Evolutionary conservation across 164 flowering plant genomes (phyloP).

Genomic region (Sedum album): DNA sequence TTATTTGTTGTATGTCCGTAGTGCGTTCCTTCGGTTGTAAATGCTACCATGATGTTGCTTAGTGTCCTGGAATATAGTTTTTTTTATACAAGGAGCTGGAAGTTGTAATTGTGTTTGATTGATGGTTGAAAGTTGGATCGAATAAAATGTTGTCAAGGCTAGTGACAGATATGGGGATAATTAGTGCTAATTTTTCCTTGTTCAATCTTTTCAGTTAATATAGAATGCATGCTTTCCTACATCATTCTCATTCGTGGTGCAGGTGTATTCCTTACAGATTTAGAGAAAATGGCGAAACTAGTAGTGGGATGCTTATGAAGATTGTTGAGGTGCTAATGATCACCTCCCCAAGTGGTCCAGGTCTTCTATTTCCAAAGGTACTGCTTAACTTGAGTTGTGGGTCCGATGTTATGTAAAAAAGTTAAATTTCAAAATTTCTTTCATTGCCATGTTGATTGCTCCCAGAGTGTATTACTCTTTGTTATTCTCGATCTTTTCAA

Average conservation of each 20-base stretch:
- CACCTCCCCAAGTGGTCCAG: conserved; percentile 9
- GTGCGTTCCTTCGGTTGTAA: too few relatives aligned
- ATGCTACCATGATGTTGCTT: too few relatives aligned
- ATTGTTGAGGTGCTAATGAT: conserved; percentile 10
- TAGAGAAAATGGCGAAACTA: background rate
- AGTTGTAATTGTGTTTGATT: too few relatives aligned
- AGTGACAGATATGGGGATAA: too few relatives aligned
- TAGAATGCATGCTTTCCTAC: too few relatives aligned
- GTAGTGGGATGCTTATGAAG: conserved; percentile 3
- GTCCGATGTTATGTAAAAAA: background rate
- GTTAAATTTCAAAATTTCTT: background rate
- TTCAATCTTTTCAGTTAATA: too few relatives aligned
- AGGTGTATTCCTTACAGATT: conserved; percentile 10
- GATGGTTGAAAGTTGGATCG: too few relatives aligned
- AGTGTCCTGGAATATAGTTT: too few relatives aligned
- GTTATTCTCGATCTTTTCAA: background rate
- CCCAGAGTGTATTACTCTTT: background rate
- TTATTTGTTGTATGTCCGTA: too few relatives aligned
- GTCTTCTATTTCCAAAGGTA: conserved; percentile 9
- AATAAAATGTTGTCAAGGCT: too few relatives aligned
- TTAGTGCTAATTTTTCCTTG: too few relatives aligned
- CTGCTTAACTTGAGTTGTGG: background rate
- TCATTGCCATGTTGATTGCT: background rate
- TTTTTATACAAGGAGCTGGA: too few relatives aligned
- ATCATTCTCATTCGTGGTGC: background rate